phyloP scores from a whole-genome alignment of 495 filamentous ascomycete species.

The Choiromyces venosus region DNA sequence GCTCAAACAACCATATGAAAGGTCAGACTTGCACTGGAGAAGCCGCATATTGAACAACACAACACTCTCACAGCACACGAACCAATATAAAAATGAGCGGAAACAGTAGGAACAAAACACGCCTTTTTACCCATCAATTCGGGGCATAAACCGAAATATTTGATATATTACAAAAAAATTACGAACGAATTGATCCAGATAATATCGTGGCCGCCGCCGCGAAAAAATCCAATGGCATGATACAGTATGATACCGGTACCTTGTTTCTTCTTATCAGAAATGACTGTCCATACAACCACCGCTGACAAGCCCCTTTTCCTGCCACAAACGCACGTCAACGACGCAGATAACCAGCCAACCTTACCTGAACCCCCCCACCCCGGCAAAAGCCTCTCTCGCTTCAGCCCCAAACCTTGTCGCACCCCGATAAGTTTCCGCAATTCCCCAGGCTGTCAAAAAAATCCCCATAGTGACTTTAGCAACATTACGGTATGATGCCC shows the following conservation, averaged over 20 bases:
- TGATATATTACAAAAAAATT: neutral
- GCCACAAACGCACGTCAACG: neutral
- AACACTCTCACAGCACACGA: neutral
- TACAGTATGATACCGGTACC: too few species aligned
- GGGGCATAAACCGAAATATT: neutral
- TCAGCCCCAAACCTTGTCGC: neutral
- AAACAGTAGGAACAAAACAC: neutral
- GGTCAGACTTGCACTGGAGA: neutral
- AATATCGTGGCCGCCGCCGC: neutral
- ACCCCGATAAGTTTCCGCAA: neutral
- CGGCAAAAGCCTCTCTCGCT: neutral
- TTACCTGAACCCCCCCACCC: neutral
- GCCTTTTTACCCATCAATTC: neutral
- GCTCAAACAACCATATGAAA: neutral
- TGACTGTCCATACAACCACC: neutral
- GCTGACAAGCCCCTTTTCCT: neutral
- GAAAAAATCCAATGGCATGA: neutral
- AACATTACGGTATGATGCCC: neutral
- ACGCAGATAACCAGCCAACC: neutral
- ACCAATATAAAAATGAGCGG: neutral
- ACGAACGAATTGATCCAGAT: neutral
- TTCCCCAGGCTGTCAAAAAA: neutral
- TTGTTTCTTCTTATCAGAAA: neutral
- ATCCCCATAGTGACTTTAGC: neutral
- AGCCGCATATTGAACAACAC: constrained; percentile 2